Percentiles rank a stretch among this genome's conserved stretches.
Conservation (phyloP, 106 monocot genomes). For the Allium fistulosum region DNA sequence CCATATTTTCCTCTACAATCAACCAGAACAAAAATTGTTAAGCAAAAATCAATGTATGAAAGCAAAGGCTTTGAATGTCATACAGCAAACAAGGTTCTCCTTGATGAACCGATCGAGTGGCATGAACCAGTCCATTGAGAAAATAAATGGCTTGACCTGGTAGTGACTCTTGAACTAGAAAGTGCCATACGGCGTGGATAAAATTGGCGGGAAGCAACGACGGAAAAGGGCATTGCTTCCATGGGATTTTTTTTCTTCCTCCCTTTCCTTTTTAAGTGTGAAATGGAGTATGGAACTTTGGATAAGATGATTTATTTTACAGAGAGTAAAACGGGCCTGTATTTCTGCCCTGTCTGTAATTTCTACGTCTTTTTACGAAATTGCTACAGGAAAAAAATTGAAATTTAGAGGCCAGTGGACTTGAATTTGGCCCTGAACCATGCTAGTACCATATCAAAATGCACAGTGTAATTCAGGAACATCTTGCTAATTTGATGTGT, state of each 20-base stretch:
- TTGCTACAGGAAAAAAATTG: too few species aligned
- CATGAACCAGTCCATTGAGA: constrained; percentile 20
- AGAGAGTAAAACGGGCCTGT: too few species aligned
- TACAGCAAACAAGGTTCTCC: constrained; percentile 28
- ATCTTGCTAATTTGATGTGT: too few species aligned
- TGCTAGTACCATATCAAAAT: too few species aligned
- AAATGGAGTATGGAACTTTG: too few species aligned
- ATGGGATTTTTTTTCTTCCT: background rate
- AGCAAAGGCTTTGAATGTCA: background rate
- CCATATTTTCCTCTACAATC: constrained; percentile 41
- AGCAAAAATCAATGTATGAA: background rate
- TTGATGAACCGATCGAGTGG: constrained; percentile 22
- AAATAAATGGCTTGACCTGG: constrained; percentile 3
- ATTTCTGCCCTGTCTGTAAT: too few species aligned
- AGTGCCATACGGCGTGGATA: background rate
- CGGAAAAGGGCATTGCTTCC: background rate
- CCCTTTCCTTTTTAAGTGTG: too few species aligned
- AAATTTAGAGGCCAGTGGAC: too few species aligned
- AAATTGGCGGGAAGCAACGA: background rate
- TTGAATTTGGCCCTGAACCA: too few species aligned
- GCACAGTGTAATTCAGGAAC: too few species aligned
- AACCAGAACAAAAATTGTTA: background rate
- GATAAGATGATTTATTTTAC: too few species aligned
- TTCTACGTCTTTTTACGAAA: too few species aligned
- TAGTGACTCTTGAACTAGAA: constrained; percentile 1